phyloP scores from a whole-genome alignment of 1,139 yeast species.

The Taphrina flavorubra region DNA sequence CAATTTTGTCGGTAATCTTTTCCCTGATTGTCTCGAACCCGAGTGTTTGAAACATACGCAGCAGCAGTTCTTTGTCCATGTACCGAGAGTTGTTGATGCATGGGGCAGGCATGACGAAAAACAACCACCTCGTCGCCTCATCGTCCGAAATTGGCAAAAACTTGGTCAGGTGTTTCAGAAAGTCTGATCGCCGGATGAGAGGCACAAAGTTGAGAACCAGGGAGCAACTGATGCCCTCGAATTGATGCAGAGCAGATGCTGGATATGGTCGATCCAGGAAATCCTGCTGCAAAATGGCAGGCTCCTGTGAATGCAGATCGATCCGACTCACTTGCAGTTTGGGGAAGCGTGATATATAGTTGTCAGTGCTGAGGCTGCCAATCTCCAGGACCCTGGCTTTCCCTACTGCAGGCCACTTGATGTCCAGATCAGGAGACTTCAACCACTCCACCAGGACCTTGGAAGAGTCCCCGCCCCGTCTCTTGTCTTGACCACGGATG shows the following conservation, averaged over 20 bases:
- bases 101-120: conserved; percentile 85
- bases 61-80: conserved; percentile 58
- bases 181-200: conserved; percentile 72
- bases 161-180: conserved; percentile 66
- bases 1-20: conserved; percentile 74
- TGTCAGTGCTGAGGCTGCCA: conserved; percentile 41
- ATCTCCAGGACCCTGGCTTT: conserved; percentile 39
- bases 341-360: conserved; percentile 30
- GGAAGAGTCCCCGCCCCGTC: conserved; percentile 91
- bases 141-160: conserved; percentile 57
- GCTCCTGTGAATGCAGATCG: conserved; percentile 82
- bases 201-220: conserved; percentile 89
- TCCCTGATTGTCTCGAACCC: conserved; percentile 62
- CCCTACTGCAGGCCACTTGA: neutral
- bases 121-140: conserved; percentile 55
- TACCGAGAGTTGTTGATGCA: conserved; percentile 84
- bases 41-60: conserved; percentile 60
- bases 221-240: conserved; percentile 77
- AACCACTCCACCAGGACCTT: conserved; percentile 75
- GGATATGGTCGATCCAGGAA: conserved; percentile 71
- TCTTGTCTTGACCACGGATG: conserved; percentile 74
- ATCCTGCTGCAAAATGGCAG: conserved; percentile 72
- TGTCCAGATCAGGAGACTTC: conserved; percentile 24
- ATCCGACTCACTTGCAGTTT: conserved; percentile 54
- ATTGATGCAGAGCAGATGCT: conserved; percentile 51